Evolutionary conservation across 768 basidiomycete genomes (phyloP), one percentile per base, ranked within the genome.

Genomic region (Boletus tomentosulus): DNA sequence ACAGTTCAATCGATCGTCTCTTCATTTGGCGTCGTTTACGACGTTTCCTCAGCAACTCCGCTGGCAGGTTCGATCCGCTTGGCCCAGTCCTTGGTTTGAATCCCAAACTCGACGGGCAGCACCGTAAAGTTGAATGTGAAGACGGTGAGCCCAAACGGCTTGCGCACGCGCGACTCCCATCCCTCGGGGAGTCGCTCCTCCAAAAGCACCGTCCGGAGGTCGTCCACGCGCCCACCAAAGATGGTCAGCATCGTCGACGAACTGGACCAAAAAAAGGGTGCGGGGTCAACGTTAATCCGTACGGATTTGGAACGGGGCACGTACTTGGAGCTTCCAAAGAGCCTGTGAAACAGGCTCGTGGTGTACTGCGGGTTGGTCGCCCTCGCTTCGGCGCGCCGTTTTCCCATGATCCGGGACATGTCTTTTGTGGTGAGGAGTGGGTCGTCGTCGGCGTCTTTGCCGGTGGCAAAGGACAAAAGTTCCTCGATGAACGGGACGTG

Each of bases 241-340:
- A 85, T 81, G 1, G 78, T 79, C 10, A 89, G 69, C 53, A 92
- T 57, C 2, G 87, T 86, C 1, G 86, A 81, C 0, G 84, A 79
- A 67, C 86, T 89, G 57, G 53, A 2, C 28, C 38, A 39, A 34
- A 51, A 15, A 41, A 13, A 22, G 7, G 4, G 19, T 19, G 19
- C 19, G 19, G 8, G 2, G 9, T 48, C 44, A 3, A 44, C 1
- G 3, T 43, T 11, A 44, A 38, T 48, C 15, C 22, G 9, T 27
- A 34, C 19, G 16, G 3, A 15, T 10, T 8, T 33, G 30, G 3
- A 15, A 33, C 3, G 33, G 28, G 6, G 12, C 13, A 74, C 82
- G 50, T 61, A 89, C 87, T 89, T 88, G 34, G 85, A 63, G 47
- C 82, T 82, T 4, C 84, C 85, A 62, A 92, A 89, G 28, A 82